phyloP scores from a whole-genome alignment of 2,329 filamentous ascomycete species.

The Leptographium galeiforme region DNA sequence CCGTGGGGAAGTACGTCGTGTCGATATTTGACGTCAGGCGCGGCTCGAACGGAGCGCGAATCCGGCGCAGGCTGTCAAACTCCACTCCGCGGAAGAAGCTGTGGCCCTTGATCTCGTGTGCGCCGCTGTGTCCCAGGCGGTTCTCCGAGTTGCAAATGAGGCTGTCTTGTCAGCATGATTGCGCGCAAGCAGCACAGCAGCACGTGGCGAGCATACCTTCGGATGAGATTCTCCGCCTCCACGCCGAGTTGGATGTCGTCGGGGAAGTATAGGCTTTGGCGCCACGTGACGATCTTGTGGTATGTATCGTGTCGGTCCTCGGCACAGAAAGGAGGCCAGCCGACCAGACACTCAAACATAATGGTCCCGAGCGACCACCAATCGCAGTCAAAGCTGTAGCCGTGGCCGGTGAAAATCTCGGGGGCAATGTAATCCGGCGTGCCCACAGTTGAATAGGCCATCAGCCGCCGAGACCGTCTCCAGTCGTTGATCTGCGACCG shows the following conservation, averaged over 20 bases:
- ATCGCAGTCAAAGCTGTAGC: conserved; percentile 93
- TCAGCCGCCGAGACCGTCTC: conserved; percentile 86
- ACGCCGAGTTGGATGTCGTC: conserved; percentile 81
- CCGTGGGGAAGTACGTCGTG: conserved; percentile 96
- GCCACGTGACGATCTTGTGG: conserved; percentile 98
- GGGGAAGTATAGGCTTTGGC: conserved; percentile 88
- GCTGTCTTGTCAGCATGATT: conserved; percentile 28
- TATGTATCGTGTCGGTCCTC: conserved; percentile 97
- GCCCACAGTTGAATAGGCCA: conserved; percentile 96
- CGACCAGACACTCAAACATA: conserved; percentile 98
- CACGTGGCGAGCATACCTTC: conserved; percentile 49
- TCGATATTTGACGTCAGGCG: conserved; percentile 87
- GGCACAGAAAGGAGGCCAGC: conserved; percentile 97
- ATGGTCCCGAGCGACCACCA: conserved; percentile 99
- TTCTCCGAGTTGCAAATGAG: conserved; percentile 91
- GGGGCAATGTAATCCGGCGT: conserved; percentile 98
- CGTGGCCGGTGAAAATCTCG: conserved; percentile 93
- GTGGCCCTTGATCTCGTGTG: conserved; percentile 85
- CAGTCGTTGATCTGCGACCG: conserved; percentile 97
- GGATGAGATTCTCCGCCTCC: conserved; percentile 84
- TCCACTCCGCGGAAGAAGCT: conserved; percentile 95
- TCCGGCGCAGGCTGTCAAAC: conserved; percentile 83
- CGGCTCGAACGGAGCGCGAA: conserved; percentile 91
- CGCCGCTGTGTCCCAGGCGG: conserved; percentile 75
- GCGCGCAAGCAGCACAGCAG: not conserved